A percentile compares a stretch with the other conserved stretches of the same genome.
Conservation (phyloP, 1,284 basidiomycete species). For the Paramarasmius palmivorus region DNA sequence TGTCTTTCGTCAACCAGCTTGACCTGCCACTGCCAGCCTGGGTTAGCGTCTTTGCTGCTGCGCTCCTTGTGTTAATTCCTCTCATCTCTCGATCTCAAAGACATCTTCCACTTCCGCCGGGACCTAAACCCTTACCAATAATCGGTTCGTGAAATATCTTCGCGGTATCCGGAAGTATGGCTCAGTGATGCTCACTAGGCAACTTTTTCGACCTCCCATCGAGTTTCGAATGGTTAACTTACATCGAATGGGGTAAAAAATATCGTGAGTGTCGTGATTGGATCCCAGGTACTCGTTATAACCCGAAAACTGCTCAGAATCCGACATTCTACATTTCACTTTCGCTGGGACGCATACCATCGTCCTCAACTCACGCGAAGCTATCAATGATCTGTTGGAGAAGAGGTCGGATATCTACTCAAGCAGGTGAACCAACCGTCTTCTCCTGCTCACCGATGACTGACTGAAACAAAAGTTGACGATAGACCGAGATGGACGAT, state of each 20-base stretch:
- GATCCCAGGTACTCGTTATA: neutral
- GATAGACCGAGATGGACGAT: neutral
- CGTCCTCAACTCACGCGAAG: constrained; percentile 4
- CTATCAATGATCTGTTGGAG: constrained; percentile 4
- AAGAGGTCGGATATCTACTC: constrained; percentile 7
- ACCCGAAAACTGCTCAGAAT: neutral
- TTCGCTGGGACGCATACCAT: constrained; percentile 4
- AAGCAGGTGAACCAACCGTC: neutral
- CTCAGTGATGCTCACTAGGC: neutral
- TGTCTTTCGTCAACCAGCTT: too few species aligned
- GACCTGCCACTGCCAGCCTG: too few species aligned
- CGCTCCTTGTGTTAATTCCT: too few species aligned
- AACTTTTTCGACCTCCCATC: neutral
- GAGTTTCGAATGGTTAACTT: neutral
- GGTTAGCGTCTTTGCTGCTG: too few species aligned
- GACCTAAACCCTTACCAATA: too few species aligned
- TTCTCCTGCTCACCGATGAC: too few species aligned
- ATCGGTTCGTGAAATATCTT: too few species aligned
- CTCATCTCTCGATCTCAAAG: too few species aligned
- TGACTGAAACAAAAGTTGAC: too few species aligned
- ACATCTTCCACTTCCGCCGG: too few species aligned
- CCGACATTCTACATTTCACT: constrained; percentile 4
- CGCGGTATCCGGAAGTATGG: too few species aligned
- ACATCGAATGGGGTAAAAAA: constrained; percentile 1
- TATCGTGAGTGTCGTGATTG: neutral